phyloP scores from a whole-genome alignment of 495 filamentous ascomycete species.

The Halenospora varia region DNA sequence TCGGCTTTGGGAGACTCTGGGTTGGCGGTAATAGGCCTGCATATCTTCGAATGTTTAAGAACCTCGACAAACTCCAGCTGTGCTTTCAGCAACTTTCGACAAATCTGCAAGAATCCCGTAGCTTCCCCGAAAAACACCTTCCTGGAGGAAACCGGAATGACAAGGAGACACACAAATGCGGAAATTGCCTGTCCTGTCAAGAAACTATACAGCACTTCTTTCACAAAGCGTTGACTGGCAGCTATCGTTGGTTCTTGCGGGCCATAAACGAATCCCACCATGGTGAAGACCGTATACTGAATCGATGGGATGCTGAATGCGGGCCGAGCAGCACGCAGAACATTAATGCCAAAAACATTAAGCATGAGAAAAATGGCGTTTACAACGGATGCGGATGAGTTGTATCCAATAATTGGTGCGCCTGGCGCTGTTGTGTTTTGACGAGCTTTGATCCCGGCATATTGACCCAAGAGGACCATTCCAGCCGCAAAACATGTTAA shows the following conservation, averaged over 20 bases:
- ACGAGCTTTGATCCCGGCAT: neutral
- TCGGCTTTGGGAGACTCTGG: neutral
- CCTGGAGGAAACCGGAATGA: neutral
- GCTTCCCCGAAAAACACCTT: neutral
- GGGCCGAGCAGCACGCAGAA: neutral
- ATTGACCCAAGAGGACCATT: neutral
- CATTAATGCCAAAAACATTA: neutral
- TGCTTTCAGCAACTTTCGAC: slow-evolving; percentile 35
- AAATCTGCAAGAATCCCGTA: neutral
- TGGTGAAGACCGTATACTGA: neutral
- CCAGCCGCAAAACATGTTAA: neutral
- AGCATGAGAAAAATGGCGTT: neutral
- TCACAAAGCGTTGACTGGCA: neutral
- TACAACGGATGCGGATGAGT: neutral
- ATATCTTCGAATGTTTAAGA: slow-evolving; percentile 5
- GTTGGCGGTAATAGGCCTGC: neutral
- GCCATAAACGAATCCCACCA: neutral
- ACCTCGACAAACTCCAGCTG: slow-evolving; percentile 27
- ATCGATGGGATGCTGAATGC: neutral
- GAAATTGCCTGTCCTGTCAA: neutral
- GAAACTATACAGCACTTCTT: neutral
- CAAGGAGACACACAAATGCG: neutral
- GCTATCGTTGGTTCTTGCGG: neutral
- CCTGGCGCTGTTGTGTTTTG: neutral
- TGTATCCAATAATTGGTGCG: neutral